Conservation (phyloP, 257 asterid species). For the Gentiana dahurica region DNA sequence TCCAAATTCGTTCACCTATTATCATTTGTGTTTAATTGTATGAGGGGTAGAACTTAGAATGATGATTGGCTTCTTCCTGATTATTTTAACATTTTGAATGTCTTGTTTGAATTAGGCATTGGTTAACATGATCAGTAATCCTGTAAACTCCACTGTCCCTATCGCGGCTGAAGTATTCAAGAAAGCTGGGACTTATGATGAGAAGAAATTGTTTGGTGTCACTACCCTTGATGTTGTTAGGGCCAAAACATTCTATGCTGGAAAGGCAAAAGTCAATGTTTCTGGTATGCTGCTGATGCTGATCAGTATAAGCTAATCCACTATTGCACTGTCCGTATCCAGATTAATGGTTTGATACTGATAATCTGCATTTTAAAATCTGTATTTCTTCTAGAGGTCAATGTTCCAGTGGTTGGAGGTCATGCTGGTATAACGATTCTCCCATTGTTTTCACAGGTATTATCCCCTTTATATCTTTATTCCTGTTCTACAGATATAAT, state of each 20-base stretch:
- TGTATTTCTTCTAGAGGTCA: conserved; percentile 42
- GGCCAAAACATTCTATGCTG: conserved; percentile 86
- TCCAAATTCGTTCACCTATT: not conserved
- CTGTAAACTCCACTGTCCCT: conserved; percentile 88
- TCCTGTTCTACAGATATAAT: not conserved
- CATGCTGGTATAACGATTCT: conserved; percentile 93
- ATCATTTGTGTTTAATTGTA: not conserved
- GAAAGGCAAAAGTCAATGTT: conserved; percentile 64
- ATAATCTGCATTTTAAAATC: not conserved
- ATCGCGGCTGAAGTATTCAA: conserved; percentile 89
- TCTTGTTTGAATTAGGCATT: conserved; percentile 41
- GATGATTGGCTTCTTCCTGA: not conserved
- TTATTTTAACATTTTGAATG: not conserved
- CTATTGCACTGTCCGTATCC: not conserved
- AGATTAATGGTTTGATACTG: not conserved
- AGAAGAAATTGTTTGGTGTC: conserved; percentile 65
- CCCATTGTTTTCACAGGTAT: conserved; percentile 83
- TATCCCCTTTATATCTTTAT: not conserved
- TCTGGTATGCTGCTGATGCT: conserved; percentile 32
- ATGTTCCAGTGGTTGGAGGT: conserved; percentile 88
- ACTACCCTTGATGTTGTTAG: conserved; percentile 95
- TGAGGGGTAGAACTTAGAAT: not conserved
- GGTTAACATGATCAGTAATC: conserved; percentile 82
- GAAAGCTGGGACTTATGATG: conserved; percentile 68
- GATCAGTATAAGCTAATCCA: too few species aligned